These are phyloP conservation scores for Elsinoe australis DNA, from an alignment of 2,329 filamentous ascomycete genomes.

Conservation along the genomic window DNA sequence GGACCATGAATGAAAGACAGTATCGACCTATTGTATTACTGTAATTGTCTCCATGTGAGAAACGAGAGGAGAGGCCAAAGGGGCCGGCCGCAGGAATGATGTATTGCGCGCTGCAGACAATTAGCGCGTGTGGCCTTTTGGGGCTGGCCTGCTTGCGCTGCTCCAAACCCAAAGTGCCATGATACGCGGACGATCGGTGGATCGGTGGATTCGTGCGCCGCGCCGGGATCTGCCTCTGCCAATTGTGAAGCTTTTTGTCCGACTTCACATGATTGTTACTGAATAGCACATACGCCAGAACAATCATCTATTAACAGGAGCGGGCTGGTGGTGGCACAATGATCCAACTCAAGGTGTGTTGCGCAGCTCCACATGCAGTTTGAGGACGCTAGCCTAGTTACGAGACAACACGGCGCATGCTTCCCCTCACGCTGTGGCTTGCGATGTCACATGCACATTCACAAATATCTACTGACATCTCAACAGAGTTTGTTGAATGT, in stretches of 20 bases:
- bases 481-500: conserved; percentile 88
- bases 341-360: conserved; percentile 54
- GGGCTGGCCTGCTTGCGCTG: neutral
- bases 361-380: neutral
- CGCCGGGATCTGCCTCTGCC: conserved; percentile 15
- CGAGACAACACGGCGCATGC: neutral
- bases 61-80: conserved; percentile 4
- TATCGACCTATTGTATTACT: conserved; percentile 6
- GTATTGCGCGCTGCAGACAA: conserved; percentile 8
- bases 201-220: conserved; percentile 14
- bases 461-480: no score
- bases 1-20: neutral
- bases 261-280: conserved; percentile 11
- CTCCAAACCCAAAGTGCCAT: neutral
- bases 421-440: no score
- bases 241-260: conserved; percentile 10
- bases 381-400: neutral
- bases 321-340: conserved; percentile 47
- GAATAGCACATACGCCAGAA: neutral
- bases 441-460: no score
- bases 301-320: neutral
- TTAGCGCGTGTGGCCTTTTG: conserved; percentile 7
- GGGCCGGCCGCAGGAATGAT: conserved; percentile 14
- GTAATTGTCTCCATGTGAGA: conserved; percentile 10
- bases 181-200: conserved; percentile 6